A percentile compares a stretch with the other conserved stretches of the same genome.
Evolutionary conservation across 768 basidiomycete species (phyloP).

Genomic region (Gyrodon lividus): DNA sequence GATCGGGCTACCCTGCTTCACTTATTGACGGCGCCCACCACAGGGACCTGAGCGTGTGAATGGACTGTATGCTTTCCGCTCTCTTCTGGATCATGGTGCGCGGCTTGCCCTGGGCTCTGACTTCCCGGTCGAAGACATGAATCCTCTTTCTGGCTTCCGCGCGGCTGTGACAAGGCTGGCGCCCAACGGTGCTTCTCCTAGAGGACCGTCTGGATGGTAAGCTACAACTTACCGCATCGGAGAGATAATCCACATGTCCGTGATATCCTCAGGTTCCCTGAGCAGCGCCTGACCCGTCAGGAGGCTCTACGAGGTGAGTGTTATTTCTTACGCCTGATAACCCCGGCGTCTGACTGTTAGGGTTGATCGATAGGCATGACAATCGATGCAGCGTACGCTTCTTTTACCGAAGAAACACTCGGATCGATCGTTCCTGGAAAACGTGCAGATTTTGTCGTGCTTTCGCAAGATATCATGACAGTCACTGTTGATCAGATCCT

Average conservation of each 20-base stretch:
- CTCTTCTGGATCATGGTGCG: slow-evolving; percentile 61
- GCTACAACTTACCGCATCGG: slow-evolving; percentile 13
- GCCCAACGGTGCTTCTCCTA: slow-evolving; percentile 70
- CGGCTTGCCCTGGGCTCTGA: slow-evolving; percentile 82
- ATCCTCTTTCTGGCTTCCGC: slow-evolving; percentile 83
- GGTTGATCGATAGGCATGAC: slow-evolving; percentile 66
- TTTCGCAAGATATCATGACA: slow-evolving; percentile 80
- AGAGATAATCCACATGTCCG: background rate
- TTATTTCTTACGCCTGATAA: background rate
- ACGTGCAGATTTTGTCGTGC: slow-evolving; percentile 81
- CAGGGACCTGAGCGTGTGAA: slow-evolving; percentile 84
- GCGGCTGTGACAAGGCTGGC: slow-evolving; percentile 82
- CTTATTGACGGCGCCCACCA: background rate
- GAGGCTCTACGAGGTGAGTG: slow-evolving; percentile 73
- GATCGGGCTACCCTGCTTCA: background rate
- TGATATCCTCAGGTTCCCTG: slow-evolving; percentile 65
- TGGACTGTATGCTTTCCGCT: slow-evolving; percentile 83
- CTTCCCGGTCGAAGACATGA: slow-evolving; percentile 85
- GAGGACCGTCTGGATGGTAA: slow-evolving; percentile 82
- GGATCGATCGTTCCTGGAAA: slow-evolving; percentile 83
- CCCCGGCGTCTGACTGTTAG: background rate
- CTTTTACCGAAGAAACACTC: slow-evolving; percentile 68
- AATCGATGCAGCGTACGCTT: slow-evolving; percentile 82
- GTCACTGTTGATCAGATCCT: slow-evolving; percentile 60
- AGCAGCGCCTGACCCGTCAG: slow-evolving; percentile 68